Percentiles rank a stretch among this genome's conserved stretches.
These are phyloP conservation scores for Ceratocystiopsis brevicomis DNA, from an alignment of 2,329 filamentous ascomycete species.

Conservation along the genomic window DNA sequence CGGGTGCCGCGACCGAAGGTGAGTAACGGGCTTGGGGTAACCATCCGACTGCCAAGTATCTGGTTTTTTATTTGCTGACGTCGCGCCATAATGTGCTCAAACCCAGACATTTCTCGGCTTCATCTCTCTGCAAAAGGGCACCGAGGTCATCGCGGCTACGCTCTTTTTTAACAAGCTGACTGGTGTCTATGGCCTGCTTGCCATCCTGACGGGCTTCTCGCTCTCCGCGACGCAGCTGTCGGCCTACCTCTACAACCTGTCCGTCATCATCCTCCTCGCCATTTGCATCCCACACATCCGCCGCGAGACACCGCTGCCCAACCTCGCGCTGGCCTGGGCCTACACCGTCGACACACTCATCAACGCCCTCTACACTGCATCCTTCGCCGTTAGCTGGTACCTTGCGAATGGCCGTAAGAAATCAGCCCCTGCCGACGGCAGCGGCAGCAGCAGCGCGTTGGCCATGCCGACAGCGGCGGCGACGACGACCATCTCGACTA, in stretches of 20 bases:
- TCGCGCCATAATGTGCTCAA: background rate
- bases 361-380: conserved; percentile 63
- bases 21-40: background rate
- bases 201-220: conserved; percentile 69
- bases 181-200: conserved; percentile 76
- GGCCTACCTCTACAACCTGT: conserved; percentile 77
- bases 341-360: conserved; percentile 68
- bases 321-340: conserved; percentile 64
- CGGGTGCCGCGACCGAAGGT: conserved; percentile 15
- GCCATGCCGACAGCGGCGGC: conserved; percentile 1
- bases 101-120: conserved; percentile 63
- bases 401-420: conserved; percentile 17
- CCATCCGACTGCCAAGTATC: background rate
- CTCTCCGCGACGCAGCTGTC: conserved; percentile 69
- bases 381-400: conserved; percentile 77
- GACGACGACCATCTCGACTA: conserved; percentile 1
- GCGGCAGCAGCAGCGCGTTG: background rate
- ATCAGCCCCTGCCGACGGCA: no score
- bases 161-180: conserved; percentile 85
- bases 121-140: conserved; percentile 71
- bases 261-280: conserved; percentile 46
- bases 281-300: conserved; percentile 66
- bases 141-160: conserved; percentile 65
- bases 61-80: background rate
- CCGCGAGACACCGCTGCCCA: conserved; percentile 58